These are phyloP conservation scores for Euphorbia pulcherrima DNA, from an alignment of 345 rosid species.

Conservation along the genomic window DNA sequence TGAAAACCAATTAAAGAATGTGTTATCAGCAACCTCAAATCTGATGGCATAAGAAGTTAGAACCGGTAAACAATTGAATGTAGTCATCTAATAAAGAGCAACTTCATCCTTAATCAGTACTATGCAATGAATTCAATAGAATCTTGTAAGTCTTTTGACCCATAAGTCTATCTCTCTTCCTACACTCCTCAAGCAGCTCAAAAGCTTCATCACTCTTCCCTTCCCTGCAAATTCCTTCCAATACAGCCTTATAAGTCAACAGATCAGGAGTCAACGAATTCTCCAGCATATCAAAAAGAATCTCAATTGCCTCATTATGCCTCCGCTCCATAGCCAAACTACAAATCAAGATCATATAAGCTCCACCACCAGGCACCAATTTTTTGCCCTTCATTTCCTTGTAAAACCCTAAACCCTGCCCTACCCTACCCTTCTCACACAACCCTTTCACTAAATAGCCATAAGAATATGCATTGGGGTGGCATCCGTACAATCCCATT, in stretches of 20 bases:
- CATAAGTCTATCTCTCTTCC: conserved; percentile 61
- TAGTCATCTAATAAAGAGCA: background rate
- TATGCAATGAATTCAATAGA: conserved; percentile 54
- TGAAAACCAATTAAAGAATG: no score
- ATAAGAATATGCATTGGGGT: conserved; percentile 63
- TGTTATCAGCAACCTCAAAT: no score
- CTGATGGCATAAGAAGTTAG: no score
- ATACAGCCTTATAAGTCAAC: conserved; percentile 73
- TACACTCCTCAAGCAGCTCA: conserved; percentile 70
- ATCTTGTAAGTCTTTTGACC: conserved; percentile 56
- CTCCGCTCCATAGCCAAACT: conserved; percentile 63
- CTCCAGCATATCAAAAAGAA: conserved; percentile 58
- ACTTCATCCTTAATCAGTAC: conserved; percentile 38
- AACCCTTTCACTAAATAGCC: conserved; percentile 67
- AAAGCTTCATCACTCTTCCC: conserved; percentile 64
- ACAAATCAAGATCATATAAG: conserved; percentile 70
- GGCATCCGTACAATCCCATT: conserved; percentile 79
- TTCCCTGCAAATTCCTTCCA: conserved; percentile 67
- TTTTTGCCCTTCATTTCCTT: conserved; percentile 67
- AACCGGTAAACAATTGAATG: no score
- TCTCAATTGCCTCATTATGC: conserved; percentile 46
- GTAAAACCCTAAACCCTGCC: conserved; percentile 67
- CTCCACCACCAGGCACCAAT: conserved; percentile 55
- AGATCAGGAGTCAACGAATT: conserved; percentile 63
- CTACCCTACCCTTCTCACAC: conserved; percentile 72